Base-by-base conservation (phyloP, 768 basidiomycete genomes). In the Tricholoma furcatifolium region DNA sequence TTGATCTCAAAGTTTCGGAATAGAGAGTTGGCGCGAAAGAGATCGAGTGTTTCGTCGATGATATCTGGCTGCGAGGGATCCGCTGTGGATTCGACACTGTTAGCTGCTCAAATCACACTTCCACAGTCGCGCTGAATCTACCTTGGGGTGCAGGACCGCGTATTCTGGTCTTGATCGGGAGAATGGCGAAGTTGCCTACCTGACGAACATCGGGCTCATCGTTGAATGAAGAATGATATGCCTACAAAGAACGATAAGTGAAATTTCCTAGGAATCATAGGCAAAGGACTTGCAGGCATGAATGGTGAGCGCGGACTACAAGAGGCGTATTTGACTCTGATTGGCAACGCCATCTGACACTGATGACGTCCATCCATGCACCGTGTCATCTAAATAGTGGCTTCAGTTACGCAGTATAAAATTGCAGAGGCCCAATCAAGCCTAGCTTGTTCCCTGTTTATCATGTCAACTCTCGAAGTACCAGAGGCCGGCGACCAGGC, bases 1-100 rank as follows among this genome's bases (percentile, higher is more conserved):
- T 98, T 96, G 82, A 99, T 98, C 77, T 99, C 97, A 63, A 98
- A 99, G 75, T 98, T 98, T 65, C 97, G 88, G 75, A 99, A 99
- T 55, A 99, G 87, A 34, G 95, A 97, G 73, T 99, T 99, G 65
- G 96, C 95, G 50, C 97, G 90, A 75, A 99, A 99, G 55, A 98
- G 84, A 73, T 96, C 91, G 42, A 99, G 77, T 1, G 93, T 87
- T 72, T 99, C 97, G 71, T 98, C 95, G 59, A 98, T 81, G 61
- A 98, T 93, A 70, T 99, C 97, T 23, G 83, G 80, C 55, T 84
- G 74, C 8, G 82, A 80, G 1, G 84, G 78, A 67, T 96, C 92
- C 51, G 88, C 95, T 95, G 66, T 24, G 52, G 50, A 54, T 30
- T 32, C 30, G 54, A 38, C 43, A 47, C 54, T 32, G 51, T 30